Evolutionary conservation across 805 yeast genomes (phyloP).

Genomic region (Starmerella floricola): DNA sequence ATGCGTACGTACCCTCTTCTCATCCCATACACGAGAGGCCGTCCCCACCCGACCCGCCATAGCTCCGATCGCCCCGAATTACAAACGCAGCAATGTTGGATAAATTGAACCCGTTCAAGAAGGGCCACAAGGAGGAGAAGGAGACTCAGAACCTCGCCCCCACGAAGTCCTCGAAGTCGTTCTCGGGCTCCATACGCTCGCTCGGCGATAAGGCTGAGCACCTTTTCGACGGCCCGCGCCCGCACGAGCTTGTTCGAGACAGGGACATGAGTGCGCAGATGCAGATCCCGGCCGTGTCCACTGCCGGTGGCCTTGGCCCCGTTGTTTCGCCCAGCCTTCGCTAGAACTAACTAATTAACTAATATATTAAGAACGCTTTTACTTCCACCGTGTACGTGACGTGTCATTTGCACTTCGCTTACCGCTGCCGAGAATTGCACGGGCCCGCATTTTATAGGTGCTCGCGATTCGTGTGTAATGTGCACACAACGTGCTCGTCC

Average conservation of each 20-base stretch:
- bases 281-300: not conserved
- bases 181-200: constrained; percentile 16
- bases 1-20: no score
- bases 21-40: not conserved
- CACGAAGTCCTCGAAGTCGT: constrained; percentile 15
- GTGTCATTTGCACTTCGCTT: no score
- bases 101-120: constrained; percentile 21
- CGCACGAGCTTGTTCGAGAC: constrained; percentile 10
- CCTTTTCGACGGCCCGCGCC: constrained; percentile 12
- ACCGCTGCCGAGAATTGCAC: no score
- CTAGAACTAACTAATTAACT: no score
- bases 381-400: no score
- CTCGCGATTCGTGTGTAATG: no score
- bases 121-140: constrained; percentile 4
- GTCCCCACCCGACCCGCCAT: not conserved
- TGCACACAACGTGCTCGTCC: no score
- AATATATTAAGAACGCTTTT: no score
- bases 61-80: not conserved
- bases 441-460: no score
- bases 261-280: constrained; percentile 1
- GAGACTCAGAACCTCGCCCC: constrained; percentile 11
- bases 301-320: constrained; percentile 1
- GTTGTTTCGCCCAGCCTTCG: no score
- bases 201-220: constrained; percentile 14
- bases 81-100: constrained; percentile 2